Conservation (phyloP, 1,284 basidiomycete genomes). For the Entoloma clypeatum region DNA sequence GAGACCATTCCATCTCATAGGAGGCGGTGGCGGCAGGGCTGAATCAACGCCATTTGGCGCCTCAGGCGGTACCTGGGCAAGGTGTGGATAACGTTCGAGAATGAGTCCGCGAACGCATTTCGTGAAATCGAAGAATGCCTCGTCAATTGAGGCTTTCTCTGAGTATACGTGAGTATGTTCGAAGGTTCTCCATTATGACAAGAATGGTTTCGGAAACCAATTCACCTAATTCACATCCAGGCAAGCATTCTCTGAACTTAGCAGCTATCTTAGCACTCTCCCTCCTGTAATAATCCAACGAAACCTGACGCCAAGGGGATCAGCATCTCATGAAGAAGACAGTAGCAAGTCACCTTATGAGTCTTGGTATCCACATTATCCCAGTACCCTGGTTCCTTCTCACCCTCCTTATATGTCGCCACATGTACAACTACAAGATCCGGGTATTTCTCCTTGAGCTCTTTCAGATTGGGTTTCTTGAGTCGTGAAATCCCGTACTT, state of each 20-base stretch:
- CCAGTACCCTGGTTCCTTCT: constrained; percentile 86
- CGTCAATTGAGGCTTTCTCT: constrained; percentile 85
- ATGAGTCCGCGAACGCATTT: constrained; percentile 71
- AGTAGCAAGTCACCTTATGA: constrained; percentile 70
- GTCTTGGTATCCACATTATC: constrained; percentile 81
- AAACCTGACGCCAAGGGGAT: constrained; percentile 60
- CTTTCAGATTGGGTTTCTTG: constrained; percentile 68
- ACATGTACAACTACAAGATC: constrained; percentile 87
- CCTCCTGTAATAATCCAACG: constrained; percentile 89
- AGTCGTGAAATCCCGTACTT: constrained; percentile 85
- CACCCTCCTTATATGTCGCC: constrained; percentile 91
- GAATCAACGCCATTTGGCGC: constrained; percentile 75
- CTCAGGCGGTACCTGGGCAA: constrained; percentile 65
- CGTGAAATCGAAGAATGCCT: constrained; percentile 89
- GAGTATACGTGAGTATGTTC: constrained; percentile 13
- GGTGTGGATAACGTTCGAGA: constrained; percentile 72
- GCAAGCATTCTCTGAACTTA: constrained; percentile 78
- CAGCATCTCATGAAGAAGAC: neutral
- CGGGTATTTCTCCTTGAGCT: constrained; percentile 85
- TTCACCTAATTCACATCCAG: constrained; percentile 46
- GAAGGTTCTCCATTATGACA: neutral
- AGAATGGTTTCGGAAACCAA: neutral
- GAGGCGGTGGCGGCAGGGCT: constrained; percentile 76
- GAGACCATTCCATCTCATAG: constrained; percentile 60
- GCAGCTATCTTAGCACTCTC: constrained; percentile 90